These are phyloP conservation scores for Mycena vitilis DNA, from an alignment of 768 basidiomycete genomes.

Conservation along the genomic window DNA sequence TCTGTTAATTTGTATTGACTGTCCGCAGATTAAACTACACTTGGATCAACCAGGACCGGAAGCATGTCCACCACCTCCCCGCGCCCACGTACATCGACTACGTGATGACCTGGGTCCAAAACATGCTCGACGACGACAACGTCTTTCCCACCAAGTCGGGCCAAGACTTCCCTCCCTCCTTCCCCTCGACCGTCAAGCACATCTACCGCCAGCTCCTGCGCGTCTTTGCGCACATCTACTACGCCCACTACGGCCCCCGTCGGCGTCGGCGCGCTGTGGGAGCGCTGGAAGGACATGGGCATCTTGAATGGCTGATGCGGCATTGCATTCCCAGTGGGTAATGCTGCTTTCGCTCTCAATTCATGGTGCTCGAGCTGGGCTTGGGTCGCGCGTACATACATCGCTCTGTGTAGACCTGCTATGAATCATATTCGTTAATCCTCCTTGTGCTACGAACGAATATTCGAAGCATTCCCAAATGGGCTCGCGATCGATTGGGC, in stretches of 20 bases:
- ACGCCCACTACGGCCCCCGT: conserved; percentile 87
- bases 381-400: conserved; percentile 15
- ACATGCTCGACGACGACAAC: conserved; percentile 91
- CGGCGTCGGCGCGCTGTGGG: conserved; percentile 85
- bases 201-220: conserved; percentile 97
- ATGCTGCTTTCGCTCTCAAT: not conserved
- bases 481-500: too few species aligned
- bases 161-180: conserved; percentile 88
- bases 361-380: conserved; percentile 30
- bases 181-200: conserved; percentile 91
- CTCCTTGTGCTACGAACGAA: too few species aligned
- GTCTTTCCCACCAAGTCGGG: conserved; percentile 98
- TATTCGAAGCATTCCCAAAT: too few species aligned
- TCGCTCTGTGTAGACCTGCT: conserved; percentile 16
- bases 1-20: conserved; percentile 1
- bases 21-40: conserved; percentile 87
- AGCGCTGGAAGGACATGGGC: conserved; percentile 94
- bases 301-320: conserved; percentile 70
- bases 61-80: conserved; percentile 89
- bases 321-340: too few species aligned
- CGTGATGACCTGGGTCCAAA: conserved; percentile 99
- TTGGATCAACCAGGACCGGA: conserved; percentile 97
- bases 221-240: conserved; percentile 97
- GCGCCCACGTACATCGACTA: conserved; percentile 99
- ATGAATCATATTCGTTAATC: not conserved